phyloP scores from a whole-genome alignment of 805 yeast genomes.

The Wickerhamomyces ciferrii region DNA sequence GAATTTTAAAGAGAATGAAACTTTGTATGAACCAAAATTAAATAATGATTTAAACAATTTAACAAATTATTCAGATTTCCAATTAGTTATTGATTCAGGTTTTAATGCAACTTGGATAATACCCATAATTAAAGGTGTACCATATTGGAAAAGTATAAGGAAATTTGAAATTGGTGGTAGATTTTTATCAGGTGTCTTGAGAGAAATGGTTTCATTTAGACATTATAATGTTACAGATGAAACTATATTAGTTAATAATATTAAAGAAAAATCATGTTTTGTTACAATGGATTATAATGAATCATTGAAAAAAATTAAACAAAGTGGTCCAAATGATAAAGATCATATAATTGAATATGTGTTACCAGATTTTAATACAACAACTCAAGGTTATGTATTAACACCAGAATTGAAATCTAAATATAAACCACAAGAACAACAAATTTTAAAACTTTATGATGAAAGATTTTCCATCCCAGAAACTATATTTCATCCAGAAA shows the following conservation, averaged over 20 bases:
- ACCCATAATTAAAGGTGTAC: slow-evolving; percentile 77
- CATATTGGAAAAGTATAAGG: slow-evolving; percentile 70
- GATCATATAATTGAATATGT: slow-evolving; percentile 58
- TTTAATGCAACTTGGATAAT: slow-evolving; percentile 81
- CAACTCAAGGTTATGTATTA: slow-evolving; percentile 67
- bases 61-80: slow-evolving; percentile 48
- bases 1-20: slow-evolving; percentile 29
- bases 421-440: slow-evolving; percentile 45
- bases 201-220: slow-evolving; percentile 83
- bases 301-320: slow-evolving; percentile 37
- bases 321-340: slow-evolving; percentile 17
- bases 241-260: slow-evolving; percentile 73
- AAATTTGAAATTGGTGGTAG: slow-evolving; percentile 87
- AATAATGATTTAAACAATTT: slow-evolving; percentile 12
- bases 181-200: slow-evolving; percentile 71
- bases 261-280: slow-evolving; percentile 75
- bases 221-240: slow-evolving; percentile 95
- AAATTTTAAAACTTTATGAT: slow-evolving; percentile 64
- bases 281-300: slow-evolving; percentile 54
- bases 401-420: slow-evolving; percentile 25
- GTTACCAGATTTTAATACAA: slow-evolving; percentile 82
- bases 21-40: slow-evolving; percentile 21
- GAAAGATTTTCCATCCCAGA: slow-evolving; percentile 91
- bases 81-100: slow-evolving; percentile 83
- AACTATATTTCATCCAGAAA: slow-evolving; percentile 78